Conservation (phyloP, 192 early-diverging fungal genomes). For the Umbelopsis vinacea region DNA sequence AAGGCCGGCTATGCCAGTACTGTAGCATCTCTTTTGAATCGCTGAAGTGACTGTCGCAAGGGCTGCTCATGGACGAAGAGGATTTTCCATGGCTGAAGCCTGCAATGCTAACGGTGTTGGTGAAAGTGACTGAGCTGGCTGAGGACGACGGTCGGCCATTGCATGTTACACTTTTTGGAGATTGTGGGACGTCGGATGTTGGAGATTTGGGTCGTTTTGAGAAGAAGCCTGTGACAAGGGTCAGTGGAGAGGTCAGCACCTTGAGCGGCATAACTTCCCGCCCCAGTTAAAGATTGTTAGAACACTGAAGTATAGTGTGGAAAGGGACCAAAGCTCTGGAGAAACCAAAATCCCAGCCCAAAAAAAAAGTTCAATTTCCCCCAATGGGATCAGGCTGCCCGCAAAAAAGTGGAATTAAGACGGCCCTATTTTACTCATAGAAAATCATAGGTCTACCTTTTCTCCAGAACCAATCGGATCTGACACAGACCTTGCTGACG, state of each 20-base stretch:
- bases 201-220: constrained; percentile 14
- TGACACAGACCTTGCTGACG: too few species aligned
- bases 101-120: constrained; percentile 13
- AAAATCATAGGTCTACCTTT: background rate
- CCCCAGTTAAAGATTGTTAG: background rate
- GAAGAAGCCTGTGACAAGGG: constrained; percentile 19
- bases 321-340: background rate
- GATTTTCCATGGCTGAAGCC: constrained; percentile 21
- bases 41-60: constrained; percentile 12
- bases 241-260: constrained; percentile 17
- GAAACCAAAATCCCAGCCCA: background rate
- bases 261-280: constrained; percentile 23
- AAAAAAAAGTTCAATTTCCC: background rate
- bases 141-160: constrained; percentile 8
- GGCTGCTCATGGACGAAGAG: constrained; percentile 16
- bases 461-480: too few species aligned
- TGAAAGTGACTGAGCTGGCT: constrained; percentile 8
- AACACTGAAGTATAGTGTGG: background rate
- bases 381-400: background rate
- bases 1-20: constrained; percentile 37
- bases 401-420: background rate
- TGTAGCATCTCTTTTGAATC: constrained; percentile 28
- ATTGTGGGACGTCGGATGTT: background rate
- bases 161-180: background rate
- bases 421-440: background rate